Conservation (phyloP, 768 basidiomycete species). For the Suillus spraguei region DNA sequence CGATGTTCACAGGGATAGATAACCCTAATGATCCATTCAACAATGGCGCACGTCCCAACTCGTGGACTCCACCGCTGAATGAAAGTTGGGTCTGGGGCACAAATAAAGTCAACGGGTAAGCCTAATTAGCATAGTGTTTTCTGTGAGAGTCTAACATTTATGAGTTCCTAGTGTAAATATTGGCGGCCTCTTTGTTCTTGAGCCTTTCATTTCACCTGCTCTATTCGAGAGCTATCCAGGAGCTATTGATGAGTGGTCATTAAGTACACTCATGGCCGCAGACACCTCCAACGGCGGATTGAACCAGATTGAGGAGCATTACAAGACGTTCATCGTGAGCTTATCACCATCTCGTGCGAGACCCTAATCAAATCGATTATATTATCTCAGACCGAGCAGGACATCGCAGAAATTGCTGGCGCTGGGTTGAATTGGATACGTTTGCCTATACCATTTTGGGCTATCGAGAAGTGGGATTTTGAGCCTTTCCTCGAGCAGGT, state of each 20-base stretch:
- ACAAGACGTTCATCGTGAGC: constrained; percentile 80
- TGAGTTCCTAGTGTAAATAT: constrained; percentile 55
- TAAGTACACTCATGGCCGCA: constrained; percentile 64
- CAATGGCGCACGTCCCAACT: constrained; percentile 72
- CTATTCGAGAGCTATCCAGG: constrained; percentile 62
- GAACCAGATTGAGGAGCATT: constrained; percentile 72
- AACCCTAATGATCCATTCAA: constrained; percentile 77
- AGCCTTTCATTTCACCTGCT: constrained; percentile 75
- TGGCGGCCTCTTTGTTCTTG: constrained; percentile 75
- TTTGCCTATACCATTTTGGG: constrained; percentile 85
- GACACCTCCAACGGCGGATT: constrained; percentile 64
- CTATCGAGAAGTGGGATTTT: constrained; percentile 70
- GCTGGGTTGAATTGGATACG: constrained; percentile 87
- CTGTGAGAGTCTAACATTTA: constrained; percentile 15
- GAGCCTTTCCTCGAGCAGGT: constrained; percentile 79
- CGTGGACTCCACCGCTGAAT: constrained; percentile 80
- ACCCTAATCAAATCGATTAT: constrained; percentile 2
- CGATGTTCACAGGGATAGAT: constrained; percentile 50
- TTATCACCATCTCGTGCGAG: constrained; percentile 2
- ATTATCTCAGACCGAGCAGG: constrained; percentile 72
- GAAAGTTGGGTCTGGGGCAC: constrained; percentile 70
- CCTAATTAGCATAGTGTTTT: constrained; percentile 13
- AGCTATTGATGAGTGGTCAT: constrained; percentile 67
- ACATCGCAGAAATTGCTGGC: constrained; percentile 86
- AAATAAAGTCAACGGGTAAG: constrained; percentile 64